These are phyloP conservation scores for Candida glucosophila DNA, from an alignment of 1,139 yeast species.

Conservation along the genomic window DNA sequence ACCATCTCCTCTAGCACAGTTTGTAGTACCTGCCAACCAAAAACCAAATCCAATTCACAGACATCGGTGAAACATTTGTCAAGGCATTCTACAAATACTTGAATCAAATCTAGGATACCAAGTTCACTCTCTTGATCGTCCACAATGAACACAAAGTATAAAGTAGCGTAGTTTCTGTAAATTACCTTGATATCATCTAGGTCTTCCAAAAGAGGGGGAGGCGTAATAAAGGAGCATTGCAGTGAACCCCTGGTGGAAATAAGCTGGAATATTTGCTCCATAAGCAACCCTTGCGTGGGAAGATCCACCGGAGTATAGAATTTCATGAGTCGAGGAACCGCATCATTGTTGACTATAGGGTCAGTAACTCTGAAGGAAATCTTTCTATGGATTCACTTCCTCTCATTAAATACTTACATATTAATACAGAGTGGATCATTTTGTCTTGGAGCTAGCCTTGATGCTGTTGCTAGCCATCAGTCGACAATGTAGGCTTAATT, in stretches of 20 bases:
- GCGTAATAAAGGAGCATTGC: conserved; percentile 75
- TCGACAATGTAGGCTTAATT: no score
- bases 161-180: conserved; percentile 88
- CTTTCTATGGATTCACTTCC: background rate
- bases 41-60: conserved; percentile 89
- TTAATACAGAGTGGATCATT: conserved; percentile 87
- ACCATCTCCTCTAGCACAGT: conserved; percentile 87
- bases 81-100: conserved; percentile 91
- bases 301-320: conserved; percentile 88
- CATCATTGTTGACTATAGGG: conserved; percentile 68
- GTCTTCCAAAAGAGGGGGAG: conserved; percentile 68
- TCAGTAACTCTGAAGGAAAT: conserved; percentile 8
- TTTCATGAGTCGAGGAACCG: conserved; percentile 85
- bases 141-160: conserved; percentile 89
- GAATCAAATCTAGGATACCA: conserved; percentile 88
- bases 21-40: conserved; percentile 95
- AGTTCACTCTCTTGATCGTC: conserved; percentile 94
- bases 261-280: conserved; percentile 68
- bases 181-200: conserved; percentile 79
- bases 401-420: conserved; percentile 57
- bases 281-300: conserved; percentile 61
- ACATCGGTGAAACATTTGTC: conserved; percentile 91
- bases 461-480: no score
- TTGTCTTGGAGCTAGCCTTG: no score
- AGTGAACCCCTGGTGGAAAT: conserved; percentile 60